phyloP scores from a whole-genome alignment of 768 basidiomycete species.

The Tulasnella sp. region DNA sequence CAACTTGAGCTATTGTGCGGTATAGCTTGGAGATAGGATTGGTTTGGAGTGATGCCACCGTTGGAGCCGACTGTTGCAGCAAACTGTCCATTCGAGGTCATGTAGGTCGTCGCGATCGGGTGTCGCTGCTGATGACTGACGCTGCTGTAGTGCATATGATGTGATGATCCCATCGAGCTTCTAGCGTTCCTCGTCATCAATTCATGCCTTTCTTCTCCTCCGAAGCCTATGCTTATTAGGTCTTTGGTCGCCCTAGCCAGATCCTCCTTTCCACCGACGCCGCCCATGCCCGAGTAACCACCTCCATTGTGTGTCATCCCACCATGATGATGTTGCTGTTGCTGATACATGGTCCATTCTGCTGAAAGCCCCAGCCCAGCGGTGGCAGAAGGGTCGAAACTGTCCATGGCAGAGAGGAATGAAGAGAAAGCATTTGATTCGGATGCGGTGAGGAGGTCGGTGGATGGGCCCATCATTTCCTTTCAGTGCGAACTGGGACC shows the following conservation, averaged over 20 bases:
- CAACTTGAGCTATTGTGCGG: slow-evolving; percentile 2
- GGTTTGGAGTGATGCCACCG: no score
- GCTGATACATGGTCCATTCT: slow-evolving; percentile 40
- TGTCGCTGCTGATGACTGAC: no score
- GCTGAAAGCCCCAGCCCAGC: slow-evolving; percentile 24
- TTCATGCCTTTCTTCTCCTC: background rate
- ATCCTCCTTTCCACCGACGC: slow-evolving; percentile 35
- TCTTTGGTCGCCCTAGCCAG: slow-evolving; percentile 73
- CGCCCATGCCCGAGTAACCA: slow-evolving; percentile 27
- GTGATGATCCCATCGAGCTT: no score
- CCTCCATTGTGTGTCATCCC: slow-evolving; percentile 24
- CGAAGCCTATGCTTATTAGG: slow-evolving; percentile 56
- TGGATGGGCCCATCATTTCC: background rate
- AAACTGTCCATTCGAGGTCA: no score
- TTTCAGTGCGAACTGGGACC: background rate
- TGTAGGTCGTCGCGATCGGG: no score
- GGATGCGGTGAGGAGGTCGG: slow-evolving; percentile 43
- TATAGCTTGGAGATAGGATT: background rate
- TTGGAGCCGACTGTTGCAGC: no score
- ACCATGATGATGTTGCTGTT: slow-evolving; percentile 20
- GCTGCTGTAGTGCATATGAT: no score
- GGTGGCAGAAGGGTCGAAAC: slow-evolving; percentile 28
- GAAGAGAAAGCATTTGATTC: slow-evolving; percentile 60
- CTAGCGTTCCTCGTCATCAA: no score
- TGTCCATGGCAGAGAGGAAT: slow-evolving; percentile 48